Evolutionary conservation across 345 rosid genomes (phyloP).

Genomic region (Hirschfeldia incana): DNA sequence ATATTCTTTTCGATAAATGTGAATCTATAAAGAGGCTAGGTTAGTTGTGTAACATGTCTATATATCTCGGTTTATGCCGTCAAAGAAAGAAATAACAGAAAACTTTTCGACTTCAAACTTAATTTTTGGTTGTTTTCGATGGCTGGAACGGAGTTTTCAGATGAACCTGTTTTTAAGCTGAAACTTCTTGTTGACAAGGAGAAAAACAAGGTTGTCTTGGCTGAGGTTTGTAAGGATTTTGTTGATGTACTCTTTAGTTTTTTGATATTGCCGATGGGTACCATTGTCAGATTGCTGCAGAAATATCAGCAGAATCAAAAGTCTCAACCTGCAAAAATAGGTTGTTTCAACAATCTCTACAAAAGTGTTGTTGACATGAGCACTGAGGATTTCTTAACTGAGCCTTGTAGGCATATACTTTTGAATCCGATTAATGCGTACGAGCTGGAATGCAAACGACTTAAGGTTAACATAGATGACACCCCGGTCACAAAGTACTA

Average conservation of each 20-base stretch:
- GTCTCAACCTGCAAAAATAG: background rate
- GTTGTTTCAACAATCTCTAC: slow-evolving; percentile 25
- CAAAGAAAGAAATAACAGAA: background rate
- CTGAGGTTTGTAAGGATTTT: slow-evolving; percentile 25
- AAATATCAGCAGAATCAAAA: background rate
- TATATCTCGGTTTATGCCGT: background rate
- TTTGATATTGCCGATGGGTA: slow-evolving; percentile 21
- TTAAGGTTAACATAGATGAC: slow-evolving; percentile 6
- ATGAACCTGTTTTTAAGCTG: background rate
- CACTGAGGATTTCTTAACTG: background rate
- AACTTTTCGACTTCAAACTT: background rate
- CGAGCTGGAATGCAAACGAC: background rate
- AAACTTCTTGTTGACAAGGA: slow-evolving; percentile 19
- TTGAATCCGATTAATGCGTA: background rate
- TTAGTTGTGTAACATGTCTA: background rate
- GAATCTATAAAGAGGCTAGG: background rate
- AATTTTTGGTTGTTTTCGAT: background rate
- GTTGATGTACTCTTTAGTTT: slow-evolving; percentile 27
- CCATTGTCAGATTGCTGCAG: slow-evolving; percentile 16
- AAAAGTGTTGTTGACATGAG: slow-evolving; percentile 8
- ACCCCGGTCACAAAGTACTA: background rate
- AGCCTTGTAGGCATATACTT: slow-evolving; percentile 16
- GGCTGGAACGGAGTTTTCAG: background rate
- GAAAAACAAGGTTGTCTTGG: slow-evolving; percentile 20
- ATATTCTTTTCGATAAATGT: background rate